These are phyloP conservation scores for Parasarocladium wereldwijsianum DNA, from an alignment of 2,329 filamentous ascomycete genomes.

Conservation along the genomic window DNA sequence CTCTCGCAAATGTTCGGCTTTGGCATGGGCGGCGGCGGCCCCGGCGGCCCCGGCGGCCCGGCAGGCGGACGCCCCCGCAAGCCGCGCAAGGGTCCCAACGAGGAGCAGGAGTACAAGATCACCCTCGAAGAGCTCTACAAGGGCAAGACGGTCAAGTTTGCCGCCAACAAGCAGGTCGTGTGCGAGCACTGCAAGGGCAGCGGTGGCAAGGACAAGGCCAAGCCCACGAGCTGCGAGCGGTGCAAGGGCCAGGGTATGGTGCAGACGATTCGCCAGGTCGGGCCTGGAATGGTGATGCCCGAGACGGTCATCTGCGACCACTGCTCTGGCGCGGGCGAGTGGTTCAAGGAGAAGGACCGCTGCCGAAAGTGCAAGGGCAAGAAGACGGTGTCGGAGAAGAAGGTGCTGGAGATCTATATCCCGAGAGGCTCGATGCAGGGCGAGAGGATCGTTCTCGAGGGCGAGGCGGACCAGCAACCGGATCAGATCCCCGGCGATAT, in stretches of 20 bases:
- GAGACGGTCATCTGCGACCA: slow-evolving; percentile 67
- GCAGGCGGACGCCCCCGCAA: slow-evolving; percentile 40
- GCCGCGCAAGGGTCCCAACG: slow-evolving; percentile 61
- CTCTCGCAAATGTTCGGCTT: slow-evolving; percentile 84
- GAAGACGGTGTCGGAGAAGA: slow-evolving; percentile 73
- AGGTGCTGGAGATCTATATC: slow-evolving; percentile 93
- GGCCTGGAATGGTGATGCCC: slow-evolving; percentile 73
- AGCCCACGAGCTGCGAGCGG: slow-evolving; percentile 65
- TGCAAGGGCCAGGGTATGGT: slow-evolving; percentile 72
- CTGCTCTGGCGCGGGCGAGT: slow-evolving; percentile 72
- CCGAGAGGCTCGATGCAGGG: slow-evolving; percentile 75
- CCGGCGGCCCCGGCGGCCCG: slow-evolving; percentile 16
- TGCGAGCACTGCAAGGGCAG: slow-evolving; percentile 78
- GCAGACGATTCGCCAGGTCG: slow-evolving; percentile 67
- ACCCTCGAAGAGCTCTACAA: slow-evolving; percentile 93
- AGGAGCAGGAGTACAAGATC: slow-evolving; percentile 84
- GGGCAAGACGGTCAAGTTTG: slow-evolving; percentile 94
- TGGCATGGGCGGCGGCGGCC: slow-evolving; percentile 44
- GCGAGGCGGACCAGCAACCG: slow-evolving; percentile 85
- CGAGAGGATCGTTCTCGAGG: slow-evolving; percentile 78
- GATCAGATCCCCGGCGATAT: slow-evolving; percentile 87
- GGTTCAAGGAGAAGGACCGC: slow-evolving; percentile 90
- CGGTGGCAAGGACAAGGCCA: slow-evolving; percentile 85
- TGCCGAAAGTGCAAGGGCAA: slow-evolving; percentile 99
- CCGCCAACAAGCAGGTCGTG: slow-evolving; percentile 84